Conservation (phyloP, 345 rosid genomes). For the Salix brachista region DNA sequence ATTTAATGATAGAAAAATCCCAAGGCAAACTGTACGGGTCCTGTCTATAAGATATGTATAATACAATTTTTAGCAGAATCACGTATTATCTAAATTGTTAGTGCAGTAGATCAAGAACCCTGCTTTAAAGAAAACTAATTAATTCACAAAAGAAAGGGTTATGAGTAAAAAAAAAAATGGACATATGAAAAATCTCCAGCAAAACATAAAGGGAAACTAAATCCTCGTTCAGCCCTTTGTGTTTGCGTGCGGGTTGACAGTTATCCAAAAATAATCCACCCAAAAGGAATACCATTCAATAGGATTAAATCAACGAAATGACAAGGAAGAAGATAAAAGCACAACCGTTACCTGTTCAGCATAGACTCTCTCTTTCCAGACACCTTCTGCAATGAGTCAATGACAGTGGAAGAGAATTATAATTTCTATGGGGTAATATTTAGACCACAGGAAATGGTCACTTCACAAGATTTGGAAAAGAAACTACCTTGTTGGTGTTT, state of each 20-base stretch:
- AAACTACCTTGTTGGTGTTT: slow-evolving; percentile 11
- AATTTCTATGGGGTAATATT: background rate
- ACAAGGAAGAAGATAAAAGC: background rate
- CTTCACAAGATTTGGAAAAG: background rate
- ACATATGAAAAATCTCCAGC: background rate
- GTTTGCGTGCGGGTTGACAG: background rate
- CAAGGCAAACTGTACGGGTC: background rate
- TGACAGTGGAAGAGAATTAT: background rate
- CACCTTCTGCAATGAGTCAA: slow-evolving; percentile 7
- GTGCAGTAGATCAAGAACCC: background rate
- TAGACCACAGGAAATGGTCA: background rate
- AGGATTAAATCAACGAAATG: background rate
- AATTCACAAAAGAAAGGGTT: background rate
- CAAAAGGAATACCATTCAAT: background rate
- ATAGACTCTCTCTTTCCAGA: slow-evolving; percentile 12
- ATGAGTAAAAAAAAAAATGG: background rate
- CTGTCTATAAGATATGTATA: background rate
- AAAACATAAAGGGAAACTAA: too few species aligned
- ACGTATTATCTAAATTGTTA: background rate
- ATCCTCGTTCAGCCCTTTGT: too few species aligned
- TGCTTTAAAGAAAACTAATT: background rate
- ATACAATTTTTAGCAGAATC: background rate
- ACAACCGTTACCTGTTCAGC: slow-evolving; percentile 13
- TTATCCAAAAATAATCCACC: background rate
- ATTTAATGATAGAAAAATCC: background rate